These are phyloP conservation scores for Lycium ferocissimum DNA, from an alignment of 257 asterid species.

Conservation along the genomic window DNA sequence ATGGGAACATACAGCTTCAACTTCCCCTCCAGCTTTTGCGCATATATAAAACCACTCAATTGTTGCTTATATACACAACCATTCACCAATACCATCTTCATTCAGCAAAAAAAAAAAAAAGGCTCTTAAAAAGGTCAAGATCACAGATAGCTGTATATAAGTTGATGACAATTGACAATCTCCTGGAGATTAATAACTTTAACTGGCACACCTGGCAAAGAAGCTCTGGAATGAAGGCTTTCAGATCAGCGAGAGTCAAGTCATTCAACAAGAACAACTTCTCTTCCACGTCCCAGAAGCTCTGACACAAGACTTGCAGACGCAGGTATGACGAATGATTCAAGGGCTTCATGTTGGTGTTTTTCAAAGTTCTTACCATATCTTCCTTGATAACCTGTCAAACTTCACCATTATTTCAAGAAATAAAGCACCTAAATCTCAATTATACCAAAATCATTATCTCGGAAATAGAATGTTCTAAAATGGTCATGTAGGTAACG, in stretches of 20 bases:
- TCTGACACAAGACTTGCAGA: slow-evolving; percentile 83
- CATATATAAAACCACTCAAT: slow-evolving; percentile 13
- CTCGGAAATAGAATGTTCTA: slow-evolving; percentile 7
- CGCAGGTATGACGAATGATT: slow-evolving; percentile 87
- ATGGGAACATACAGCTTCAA: background rate
- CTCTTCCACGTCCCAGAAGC: slow-evolving; percentile 94
- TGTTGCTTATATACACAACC: slow-evolving; percentile 22
- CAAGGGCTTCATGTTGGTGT: slow-evolving; percentile 95
- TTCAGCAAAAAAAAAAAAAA: background rate
- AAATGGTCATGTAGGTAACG: background rate
- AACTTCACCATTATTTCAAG: slow-evolving; percentile 40
- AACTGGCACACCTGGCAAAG: slow-evolving; percentile 76
- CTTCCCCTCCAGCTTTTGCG: background rate
- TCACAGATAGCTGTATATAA: slow-evolving; percentile 1
- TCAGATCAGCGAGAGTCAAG: slow-evolving; percentile 73
- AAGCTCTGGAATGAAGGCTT: slow-evolving; percentile 76
- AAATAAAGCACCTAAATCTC: slow-evolving; percentile 36
- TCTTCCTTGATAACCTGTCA: slow-evolving; percentile 92
- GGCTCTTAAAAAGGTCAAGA: slow-evolving; percentile 2
- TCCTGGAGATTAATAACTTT: background rate
- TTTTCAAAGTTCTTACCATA: slow-evolving; percentile 84
- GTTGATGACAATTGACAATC: background rate
- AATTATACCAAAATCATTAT: background rate
- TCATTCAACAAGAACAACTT: slow-evolving; percentile 72
- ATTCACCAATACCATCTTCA: slow-evolving; percentile 11